Percentiles rank a stretch among this genome's conserved stretches.
Evolutionary conservation across 1,139 yeast genomes (phyloP).

Genomic region (Hemisphaericaspora subhashii): DNA sequence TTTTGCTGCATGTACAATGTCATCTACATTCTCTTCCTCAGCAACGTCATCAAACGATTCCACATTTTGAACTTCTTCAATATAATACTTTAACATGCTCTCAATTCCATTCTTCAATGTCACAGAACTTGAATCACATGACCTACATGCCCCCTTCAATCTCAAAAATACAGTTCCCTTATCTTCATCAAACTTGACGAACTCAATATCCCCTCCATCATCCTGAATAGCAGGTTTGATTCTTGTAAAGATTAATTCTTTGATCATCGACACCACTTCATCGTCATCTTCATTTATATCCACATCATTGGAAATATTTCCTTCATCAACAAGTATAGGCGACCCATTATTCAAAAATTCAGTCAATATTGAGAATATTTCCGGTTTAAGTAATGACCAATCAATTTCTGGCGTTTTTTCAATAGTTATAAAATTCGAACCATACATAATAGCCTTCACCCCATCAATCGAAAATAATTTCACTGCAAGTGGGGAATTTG

Average conservation of each 20-base stretch:
- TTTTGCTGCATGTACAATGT: background rate
- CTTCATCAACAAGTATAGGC: constrained; percentile 47
- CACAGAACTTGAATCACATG: constrained; percentile 74
- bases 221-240: constrained; percentile 93
- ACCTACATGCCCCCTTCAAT: constrained; percentile 76
- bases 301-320: constrained; percentile 32
- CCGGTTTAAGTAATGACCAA: constrained; percentile 87
- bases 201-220: constrained; percentile 83
- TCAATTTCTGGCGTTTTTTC: constrained; percentile 59
- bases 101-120: constrained; percentile 80
- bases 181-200: constrained; percentile 61
- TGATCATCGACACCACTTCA: constrained; percentile 85
- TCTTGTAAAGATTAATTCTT: constrained; percentile 89
- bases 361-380: constrained; percentile 79
- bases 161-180: constrained; percentile 66
- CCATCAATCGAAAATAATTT: constrained; percentile 54
- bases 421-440: constrained; percentile 74
- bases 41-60: constrained; percentile 52
- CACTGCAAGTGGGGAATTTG: constrained; percentile 55
- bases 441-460: constrained; percentile 52
- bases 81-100: constrained; percentile 77
- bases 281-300: constrained; percentile 59
- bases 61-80: constrained; percentile 73
- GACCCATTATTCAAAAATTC: constrained; percentile 81
- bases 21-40: constrained; percentile 26